phyloP scores from a whole-genome alignment of 176 grass and related monocot genomes.

The Aechmea fasciata region DNA sequence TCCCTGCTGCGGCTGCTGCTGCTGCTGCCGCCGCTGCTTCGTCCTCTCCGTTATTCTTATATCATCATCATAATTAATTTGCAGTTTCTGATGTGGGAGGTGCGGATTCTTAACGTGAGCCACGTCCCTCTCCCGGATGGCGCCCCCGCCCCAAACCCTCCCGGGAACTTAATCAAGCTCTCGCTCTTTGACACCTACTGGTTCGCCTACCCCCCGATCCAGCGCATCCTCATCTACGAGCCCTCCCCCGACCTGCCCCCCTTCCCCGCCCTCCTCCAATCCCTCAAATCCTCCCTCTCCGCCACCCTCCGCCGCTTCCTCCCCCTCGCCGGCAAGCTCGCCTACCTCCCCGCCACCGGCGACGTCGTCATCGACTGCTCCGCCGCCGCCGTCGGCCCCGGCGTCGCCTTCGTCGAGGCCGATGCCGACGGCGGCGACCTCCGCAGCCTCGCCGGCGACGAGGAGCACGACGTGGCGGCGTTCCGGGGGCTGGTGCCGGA shows the following conservation, averaged over 20 bases:
- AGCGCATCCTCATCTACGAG: neutral
- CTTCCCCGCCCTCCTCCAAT: slow-evolving; percentile 11
- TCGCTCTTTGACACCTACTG: neutral
- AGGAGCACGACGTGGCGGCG: slow-evolving; percentile 19
- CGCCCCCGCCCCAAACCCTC: neutral
- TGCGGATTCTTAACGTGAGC: neutral
- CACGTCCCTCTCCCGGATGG: neutral
- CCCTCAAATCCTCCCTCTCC: slow-evolving; percentile 23
- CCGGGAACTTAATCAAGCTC: neutral
- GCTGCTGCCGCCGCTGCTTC: no score
- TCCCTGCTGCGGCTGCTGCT: no score
- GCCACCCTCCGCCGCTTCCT: slow-evolving; percentile 17
- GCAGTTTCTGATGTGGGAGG: neutral
- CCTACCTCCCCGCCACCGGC: slow-evolving; percentile 17
- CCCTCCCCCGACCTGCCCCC: slow-evolving; percentile 8
- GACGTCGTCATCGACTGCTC: slow-evolving; percentile 30
- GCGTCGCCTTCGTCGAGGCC: slow-evolving; percentile 2
- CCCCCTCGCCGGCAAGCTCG: slow-evolving; percentile 23
- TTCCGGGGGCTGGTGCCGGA: slow-evolving; percentile 27
- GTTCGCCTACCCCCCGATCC: neutral
- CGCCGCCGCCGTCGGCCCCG: slow-evolving; percentile 15
- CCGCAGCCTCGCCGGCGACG: neutral
- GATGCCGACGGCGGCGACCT: slow-evolving; percentile 14
- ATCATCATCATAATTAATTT: no score
- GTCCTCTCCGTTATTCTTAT: no score